Percentiles rank a stretch among this genome's conserved stretches.
Conservation (phyloP, 1,139 yeast species). For the Candida sp. region DNA sequence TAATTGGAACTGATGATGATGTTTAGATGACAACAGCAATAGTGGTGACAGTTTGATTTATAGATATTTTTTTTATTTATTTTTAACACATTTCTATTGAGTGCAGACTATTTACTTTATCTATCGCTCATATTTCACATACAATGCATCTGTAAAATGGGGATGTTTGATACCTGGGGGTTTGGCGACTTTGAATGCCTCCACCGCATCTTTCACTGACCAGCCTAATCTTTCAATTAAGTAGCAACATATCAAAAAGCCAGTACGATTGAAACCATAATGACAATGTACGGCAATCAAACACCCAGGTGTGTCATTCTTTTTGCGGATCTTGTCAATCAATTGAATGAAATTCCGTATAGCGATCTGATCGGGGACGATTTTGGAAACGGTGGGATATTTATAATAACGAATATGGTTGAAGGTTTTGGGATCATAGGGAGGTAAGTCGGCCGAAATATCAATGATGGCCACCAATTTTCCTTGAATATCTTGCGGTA, state of each 20-base stretch:
- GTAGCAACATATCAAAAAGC: constrained; percentile 69
- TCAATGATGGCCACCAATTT: constrained; percentile 59
- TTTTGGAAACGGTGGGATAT: constrained; percentile 76
- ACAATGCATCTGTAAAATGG: constrained; percentile 72
- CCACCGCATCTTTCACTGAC: constrained; percentile 62
- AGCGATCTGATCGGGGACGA: constrained; percentile 65
- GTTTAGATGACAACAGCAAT: too few species aligned
- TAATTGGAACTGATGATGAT: too few species aligned
- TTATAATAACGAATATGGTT: constrained; percentile 55
- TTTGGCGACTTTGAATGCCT: constrained; percentile 55
- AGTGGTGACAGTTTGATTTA: too few species aligned
- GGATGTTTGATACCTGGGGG: constrained; percentile 77
- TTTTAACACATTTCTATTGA: too few species aligned
- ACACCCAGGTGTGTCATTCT: constrained; percentile 22
- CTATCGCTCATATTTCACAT: constrained; percentile 53
- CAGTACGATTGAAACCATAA: constrained; percentile 80
- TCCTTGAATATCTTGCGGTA: constrained; percentile 18
- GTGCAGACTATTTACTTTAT: too few species aligned
- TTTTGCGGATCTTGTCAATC: constrained; percentile 45
- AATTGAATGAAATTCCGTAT: constrained; percentile 55
- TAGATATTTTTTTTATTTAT: too few species aligned
- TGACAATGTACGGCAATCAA: constrained; percentile 73
- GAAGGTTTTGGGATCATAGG: constrained; percentile 64
- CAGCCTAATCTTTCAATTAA: constrained; percentile 59
- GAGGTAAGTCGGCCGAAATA: constrained; percentile 74